Evolutionary conservation across 177 flowering plant species (phyloP), one percentile per base, ranked within the genome.

Genomic region (Vitis hybrid): DNA sequence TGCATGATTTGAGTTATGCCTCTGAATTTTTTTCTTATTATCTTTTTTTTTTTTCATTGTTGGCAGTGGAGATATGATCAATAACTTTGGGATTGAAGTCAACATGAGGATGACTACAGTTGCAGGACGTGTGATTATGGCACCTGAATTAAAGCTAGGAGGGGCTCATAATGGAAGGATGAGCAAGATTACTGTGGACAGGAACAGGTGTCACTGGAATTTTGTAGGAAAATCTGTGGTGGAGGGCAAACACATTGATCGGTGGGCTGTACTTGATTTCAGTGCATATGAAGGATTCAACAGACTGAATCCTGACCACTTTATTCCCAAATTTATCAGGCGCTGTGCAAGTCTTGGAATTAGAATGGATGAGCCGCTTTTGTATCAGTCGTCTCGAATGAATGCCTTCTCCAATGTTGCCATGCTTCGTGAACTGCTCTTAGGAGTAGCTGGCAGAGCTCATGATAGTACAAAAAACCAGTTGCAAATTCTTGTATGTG

Each of bases 401-500:
- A 15, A 55, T 1, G 58, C 56, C 8, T 69, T 86, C 31, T 59
- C 78, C n/a, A 57, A 76, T 56, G 57, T 66, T 39, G 45, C 5
- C 45, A 51, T 4, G 7, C 87, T 90, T 12, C 71, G 65, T 5
- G 62, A 75, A 19, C 57, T 83, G 26, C 83, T 93, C 10, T 70
- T 39, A 39, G 45, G 45, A 39, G 45, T 39, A 39, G 45, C 8
- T 39, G 45, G 50, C 10, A 29, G 53, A 3, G 81, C 74, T 6
- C 11, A 15, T 16, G 39, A 49, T 31, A 0, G 6, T 1, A n/a
- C 60, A 26, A 68, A 45, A 50, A 80, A 76, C 0, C 65, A 64
- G 13, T 58, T 83, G 18, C 90, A 90, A 65, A 26, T 92, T 65
- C 72, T 90, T 68, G 60, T 92, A 4, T 90, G 94, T 70, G 86